phyloP scores from a whole-genome alignment of 768 basidiomycete species.

The Psilocybe cyanescens region DNA sequence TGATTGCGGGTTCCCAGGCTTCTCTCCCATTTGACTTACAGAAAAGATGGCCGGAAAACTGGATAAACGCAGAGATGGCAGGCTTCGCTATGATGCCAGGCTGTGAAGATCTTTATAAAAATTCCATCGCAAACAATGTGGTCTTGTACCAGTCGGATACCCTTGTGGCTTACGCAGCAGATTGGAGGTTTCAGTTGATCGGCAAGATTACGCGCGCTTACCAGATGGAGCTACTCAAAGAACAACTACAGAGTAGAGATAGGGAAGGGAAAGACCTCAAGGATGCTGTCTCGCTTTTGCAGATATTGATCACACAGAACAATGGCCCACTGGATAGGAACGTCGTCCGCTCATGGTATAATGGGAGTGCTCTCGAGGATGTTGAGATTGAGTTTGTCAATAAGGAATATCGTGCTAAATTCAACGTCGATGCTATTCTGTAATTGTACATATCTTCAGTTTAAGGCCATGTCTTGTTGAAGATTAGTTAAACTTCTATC shows the following conservation, averaged over 20 bases:
- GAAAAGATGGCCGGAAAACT: slow-evolving; percentile 8
- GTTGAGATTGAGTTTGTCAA: slow-evolving; percentile 7
- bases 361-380: slow-evolving; percentile 8
- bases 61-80: slow-evolving; percentile 15
- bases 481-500: too few species aligned
- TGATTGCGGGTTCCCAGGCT: neutral
- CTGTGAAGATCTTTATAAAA: slow-evolving; percentile 9
- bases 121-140: slow-evolving; percentile 5
- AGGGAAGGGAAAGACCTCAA: neutral
- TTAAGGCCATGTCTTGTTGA: too few species aligned
- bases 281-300: slow-evolving; percentile 6
- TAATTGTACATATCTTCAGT: neutral
- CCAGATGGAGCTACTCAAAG: slow-evolving; percentile 6
- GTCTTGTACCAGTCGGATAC: neutral
- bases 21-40: neutral
- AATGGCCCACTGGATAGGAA: slow-evolving; percentile 1
- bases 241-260: slow-evolving; percentile 1
- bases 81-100: slow-evolving; percentile 4
- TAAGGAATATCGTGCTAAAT: slow-evolving; percentile 1
- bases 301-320: neutral
- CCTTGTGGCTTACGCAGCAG: slow-evolving; percentile 13
- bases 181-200: slow-evolving; percentile 16
- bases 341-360: slow-evolving; percentile 8
- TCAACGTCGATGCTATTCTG: neutral
- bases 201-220: slow-evolving; percentile 10